Conservation (phyloP, 202 grass and related monocot genomes). For the Brachypodium distachyon region DNA sequence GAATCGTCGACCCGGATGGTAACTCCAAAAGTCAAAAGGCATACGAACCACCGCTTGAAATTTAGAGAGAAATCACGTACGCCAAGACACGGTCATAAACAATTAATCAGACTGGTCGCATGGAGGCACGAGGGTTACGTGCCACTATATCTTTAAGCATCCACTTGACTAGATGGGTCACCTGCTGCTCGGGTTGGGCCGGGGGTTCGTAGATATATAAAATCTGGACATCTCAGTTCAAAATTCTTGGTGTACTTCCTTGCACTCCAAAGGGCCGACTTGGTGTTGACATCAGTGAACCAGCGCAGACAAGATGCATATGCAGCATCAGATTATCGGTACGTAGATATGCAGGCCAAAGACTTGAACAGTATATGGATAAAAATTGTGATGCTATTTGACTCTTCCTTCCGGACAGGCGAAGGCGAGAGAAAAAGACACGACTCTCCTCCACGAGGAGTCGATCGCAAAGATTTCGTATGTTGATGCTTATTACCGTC, state of each 20-base stretch:
- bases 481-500: too few species aligned
- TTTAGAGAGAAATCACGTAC: background rate
- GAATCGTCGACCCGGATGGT: background rate
- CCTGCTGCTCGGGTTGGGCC: background rate
- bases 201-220: background rate
- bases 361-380: too few species aligned
- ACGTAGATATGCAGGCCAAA: background rate
- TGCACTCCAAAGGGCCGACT: background rate
- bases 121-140: background rate
- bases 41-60: conserved; percentile 1
- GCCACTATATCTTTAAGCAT: background rate
- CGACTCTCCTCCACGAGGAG: too few species aligned
- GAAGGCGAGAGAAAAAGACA: too few species aligned
- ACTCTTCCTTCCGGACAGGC: too few species aligned
- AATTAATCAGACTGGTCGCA: background rate
- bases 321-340: background rate
- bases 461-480: too few species aligned
- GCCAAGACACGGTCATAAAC: conserved; percentile 5
- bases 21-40: conserved; percentile 3
- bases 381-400: too few species aligned
- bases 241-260: background rate
- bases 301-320: background rate
- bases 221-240: too few species aligned
- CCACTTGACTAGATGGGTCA: background rate
- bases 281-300: background rate